A percentile compares a stretch with the other conserved stretches of the same genome.
Conservation (phyloP, 495 filamentous ascomycete species). For the Neurospora tetraspora region DNA sequence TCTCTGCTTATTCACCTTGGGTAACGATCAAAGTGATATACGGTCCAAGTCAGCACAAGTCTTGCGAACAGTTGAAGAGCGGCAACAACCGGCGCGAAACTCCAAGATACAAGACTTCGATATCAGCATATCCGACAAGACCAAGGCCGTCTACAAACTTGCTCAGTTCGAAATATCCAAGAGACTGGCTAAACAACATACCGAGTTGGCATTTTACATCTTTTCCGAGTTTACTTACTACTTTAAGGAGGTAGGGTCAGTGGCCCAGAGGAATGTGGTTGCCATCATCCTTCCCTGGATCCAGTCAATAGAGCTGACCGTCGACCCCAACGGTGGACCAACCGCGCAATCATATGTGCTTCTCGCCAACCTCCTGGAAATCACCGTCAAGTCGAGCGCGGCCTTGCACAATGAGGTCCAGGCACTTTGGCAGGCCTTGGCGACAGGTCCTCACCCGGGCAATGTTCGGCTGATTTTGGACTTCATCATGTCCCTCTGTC, state of each 20-base stretch:
- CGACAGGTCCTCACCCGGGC: slow-evolving; percentile 85
- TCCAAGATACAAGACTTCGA: slow-evolving; percentile 95
- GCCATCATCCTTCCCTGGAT: slow-evolving; percentile 94
- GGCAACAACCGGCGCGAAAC: slow-evolving; percentile 56
- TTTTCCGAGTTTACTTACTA: slow-evolving; percentile 90
- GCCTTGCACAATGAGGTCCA: slow-evolving; percentile 92
- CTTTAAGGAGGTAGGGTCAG: slow-evolving; percentile 73
- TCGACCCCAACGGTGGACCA: slow-evolving; percentile 90
- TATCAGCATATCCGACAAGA: slow-evolving; percentile 97
- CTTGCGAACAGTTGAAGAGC: slow-evolving; percentile 72
- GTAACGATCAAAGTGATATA: slow-evolving; percentile 79
- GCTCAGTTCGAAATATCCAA: slow-evolving; percentile 96
- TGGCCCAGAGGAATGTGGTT: slow-evolving; percentile 85
- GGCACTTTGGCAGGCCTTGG: slow-evolving; percentile 92
- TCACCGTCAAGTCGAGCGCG: slow-evolving; percentile 83
- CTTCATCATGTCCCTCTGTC: slow-evolving; percentile 86
- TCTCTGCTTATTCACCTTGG: slow-evolving; percentile 80
- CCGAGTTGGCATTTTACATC: slow-evolving; percentile 80
- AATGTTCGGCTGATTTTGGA: slow-evolving; percentile 92
- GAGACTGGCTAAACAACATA: slow-evolving; percentile 75
- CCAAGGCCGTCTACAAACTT: slow-evolving; percentile 92
- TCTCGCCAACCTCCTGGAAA: slow-evolving; percentile 89
- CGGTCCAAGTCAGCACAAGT: slow-evolving; percentile 81
- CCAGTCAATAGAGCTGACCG: slow-evolving; percentile 81
- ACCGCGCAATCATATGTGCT: slow-evolving; percentile 90